Evolutionary conservation across 441 rosid genomes (phyloP).

Genomic region (Populus hybrid): DNA sequence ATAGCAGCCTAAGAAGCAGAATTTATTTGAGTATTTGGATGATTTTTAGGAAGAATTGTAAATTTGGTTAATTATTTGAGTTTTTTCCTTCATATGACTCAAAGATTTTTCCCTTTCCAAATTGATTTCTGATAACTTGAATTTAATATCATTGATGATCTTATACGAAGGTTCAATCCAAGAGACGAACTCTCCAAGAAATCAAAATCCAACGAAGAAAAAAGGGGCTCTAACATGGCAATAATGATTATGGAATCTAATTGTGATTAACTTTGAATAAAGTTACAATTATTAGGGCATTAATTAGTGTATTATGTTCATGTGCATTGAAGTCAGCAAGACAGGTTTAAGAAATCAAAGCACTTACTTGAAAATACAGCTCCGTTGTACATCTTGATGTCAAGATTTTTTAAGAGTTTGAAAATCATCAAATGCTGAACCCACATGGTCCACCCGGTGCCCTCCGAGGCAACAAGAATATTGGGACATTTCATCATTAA

Average conservation of each 20-base stretch:
- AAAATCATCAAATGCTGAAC: background rate
- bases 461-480: background rate
- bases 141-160: no score
- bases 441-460: background rate
- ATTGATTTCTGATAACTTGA: no score
- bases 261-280: background rate
- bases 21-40: no score
- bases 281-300: background rate
- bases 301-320: background rate
- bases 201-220: no score
- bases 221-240: background rate
- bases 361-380: background rate
- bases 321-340: background rate
- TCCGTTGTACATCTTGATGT: background rate
- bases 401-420: background rate
- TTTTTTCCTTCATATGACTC: no score
- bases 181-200: no score
- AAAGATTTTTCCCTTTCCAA: no score
- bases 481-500: background rate
- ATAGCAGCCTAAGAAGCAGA: no score
- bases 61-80: no score
- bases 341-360: background rate
- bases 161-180: no score
- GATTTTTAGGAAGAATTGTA: no score
- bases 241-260: background rate